phyloP scores from a whole-genome alignment of 1,284 basidiomycete genomes.

The Trichosporon sp. region DNA sequence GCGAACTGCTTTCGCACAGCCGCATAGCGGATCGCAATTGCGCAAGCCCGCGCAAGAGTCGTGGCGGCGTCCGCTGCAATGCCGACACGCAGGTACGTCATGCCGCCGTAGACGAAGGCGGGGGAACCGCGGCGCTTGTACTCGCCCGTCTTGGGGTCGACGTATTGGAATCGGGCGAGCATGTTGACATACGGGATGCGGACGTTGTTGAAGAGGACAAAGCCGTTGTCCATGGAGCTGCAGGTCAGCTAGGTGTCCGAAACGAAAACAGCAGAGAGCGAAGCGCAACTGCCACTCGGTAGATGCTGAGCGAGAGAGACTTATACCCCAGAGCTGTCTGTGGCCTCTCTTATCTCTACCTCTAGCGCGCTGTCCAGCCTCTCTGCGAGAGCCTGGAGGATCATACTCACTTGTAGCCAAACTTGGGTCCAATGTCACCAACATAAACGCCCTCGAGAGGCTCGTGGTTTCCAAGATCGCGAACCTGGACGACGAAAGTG shows the following conservation, averaged over 20 bases:
- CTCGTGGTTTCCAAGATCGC: slow-evolving; percentile 52
- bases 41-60: slow-evolving; percentile 53
- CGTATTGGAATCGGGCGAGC: slow-evolving; percentile 57
- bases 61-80: slow-evolving; percentile 55
- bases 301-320: no score
- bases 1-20: slow-evolving; percentile 55
- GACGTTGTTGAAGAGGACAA: slow-evolving; percentile 54
- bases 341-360: no score
- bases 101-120: slow-evolving; percentile 55
- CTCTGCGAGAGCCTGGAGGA: neutral
- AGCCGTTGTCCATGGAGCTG: slow-evolving; percentile 50
- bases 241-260: neutral
- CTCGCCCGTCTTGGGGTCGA: slow-evolving; percentile 47
- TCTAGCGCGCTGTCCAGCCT: neutral
- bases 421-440: slow-evolving; percentile 57
- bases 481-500: slow-evolving; percentile 55
- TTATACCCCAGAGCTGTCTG: no score
- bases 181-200: slow-evolving; percentile 54
- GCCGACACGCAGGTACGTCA: slow-evolving; percentile 53
- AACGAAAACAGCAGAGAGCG: neutral
- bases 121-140: slow-evolving; percentile 50
- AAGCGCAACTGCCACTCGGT: no score
- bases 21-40: slow-evolving; percentile 55
- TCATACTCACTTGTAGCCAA: slow-evolving; percentile 51
- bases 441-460: slow-evolving; percentile 53